These are phyloP conservation scores for Cystobasidiaceae sp. DNA, from an alignment of 1,284 basidiomycete species.

Conservation along the genomic window DNA sequence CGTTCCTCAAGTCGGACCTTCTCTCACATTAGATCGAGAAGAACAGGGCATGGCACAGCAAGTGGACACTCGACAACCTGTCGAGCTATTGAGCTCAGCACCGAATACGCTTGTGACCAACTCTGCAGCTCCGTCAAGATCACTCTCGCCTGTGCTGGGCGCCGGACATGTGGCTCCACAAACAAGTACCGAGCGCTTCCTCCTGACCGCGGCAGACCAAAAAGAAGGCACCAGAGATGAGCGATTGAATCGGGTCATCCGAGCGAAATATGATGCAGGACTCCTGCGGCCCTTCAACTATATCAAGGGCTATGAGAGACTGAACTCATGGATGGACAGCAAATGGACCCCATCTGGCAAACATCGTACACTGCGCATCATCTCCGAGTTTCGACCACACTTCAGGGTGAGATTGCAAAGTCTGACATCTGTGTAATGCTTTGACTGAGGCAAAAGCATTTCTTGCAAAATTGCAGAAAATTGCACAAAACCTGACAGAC, in stretches of 20 bases:
- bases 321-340: conserved; percentile 89
- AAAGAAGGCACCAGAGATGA: conserved; percentile 85
- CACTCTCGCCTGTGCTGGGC: conserved; percentile 42
- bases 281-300: conserved; percentile 93
- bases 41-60: too few species aligned
- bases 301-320: conserved; percentile 82
- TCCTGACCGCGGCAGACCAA: conserved; percentile 92
- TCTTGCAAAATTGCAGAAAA: conserved; percentile 65
- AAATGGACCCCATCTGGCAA: conserved; percentile 77
- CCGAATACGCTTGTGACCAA: conserved; percentile 25
- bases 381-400: conserved; percentile 86
- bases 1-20: conserved; percentile 1
- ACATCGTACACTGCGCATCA: conserved; percentile 78
- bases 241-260: conserved; percentile 83
- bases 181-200: conserved; percentile 63
- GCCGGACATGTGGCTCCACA: conserved; percentile 46
- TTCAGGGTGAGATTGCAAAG: conserved; percentile 62
- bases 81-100: too few species aligned
- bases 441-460: background rate
- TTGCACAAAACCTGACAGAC: conserved; percentile 82
- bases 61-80: too few species aligned
- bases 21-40: too few species aligned
- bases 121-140: conserved; percentile 36
- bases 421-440: background rate
- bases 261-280: conserved; percentile 94